Conservation (phyloP, 225 moss, liverwort and hornwort genomes). For the Ulota crispa region DNA sequence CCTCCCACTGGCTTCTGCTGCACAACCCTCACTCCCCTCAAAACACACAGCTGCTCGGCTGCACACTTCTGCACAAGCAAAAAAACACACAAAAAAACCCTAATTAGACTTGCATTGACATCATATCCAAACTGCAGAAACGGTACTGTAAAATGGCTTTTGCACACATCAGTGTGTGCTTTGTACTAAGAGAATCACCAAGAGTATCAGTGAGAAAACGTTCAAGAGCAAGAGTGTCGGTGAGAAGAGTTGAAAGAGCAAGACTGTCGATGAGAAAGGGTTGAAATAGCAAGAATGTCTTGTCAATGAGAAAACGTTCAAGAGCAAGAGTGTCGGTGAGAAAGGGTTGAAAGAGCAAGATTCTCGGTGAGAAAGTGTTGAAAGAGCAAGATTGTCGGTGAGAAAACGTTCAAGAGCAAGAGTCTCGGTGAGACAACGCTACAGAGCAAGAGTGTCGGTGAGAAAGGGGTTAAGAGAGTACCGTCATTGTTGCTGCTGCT, state of each 20-base stretch:
- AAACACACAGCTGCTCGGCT: slow-evolving; percentile 37
- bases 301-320: too few species aligned
- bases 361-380: too few species aligned
- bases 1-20: slow-evolving; percentile 47
- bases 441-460: neutral
- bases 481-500: slow-evolving; percentile 23
- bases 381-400: too few species aligned
- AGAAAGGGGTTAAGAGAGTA: slow-evolving; percentile 8
- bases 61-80: slow-evolving; percentile 27
- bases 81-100: neutral
- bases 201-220: neutral
- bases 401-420: too few species aligned
- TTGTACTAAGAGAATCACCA: neutral
- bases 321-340: too few species aligned
- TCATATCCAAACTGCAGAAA: neutral
- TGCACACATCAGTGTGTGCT: neutral
- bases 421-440: too few species aligned
- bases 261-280: too few species aligned
- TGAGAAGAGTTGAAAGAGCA: too few species aligned
- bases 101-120: slow-evolving; percentile 4
- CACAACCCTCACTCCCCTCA: slow-evolving; percentile 31
- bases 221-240: neutral
- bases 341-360: too few species aligned
- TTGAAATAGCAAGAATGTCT: too few species aligned
- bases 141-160: neutral